Base-by-base conservation (phyloP, 164 flowering plant genomes). In the Magnolia kwangsiensis region DNA sequence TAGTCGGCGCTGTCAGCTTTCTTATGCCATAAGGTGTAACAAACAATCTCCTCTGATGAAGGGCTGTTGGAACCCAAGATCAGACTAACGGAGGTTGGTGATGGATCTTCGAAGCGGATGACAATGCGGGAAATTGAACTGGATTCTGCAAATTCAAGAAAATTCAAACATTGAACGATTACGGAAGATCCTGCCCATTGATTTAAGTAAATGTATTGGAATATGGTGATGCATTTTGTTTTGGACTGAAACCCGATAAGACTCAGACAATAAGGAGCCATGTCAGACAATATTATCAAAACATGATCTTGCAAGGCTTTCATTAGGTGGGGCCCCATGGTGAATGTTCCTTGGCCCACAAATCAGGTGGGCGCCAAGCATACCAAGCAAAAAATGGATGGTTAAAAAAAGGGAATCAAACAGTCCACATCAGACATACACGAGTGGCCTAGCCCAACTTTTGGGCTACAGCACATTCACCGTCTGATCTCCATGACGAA, bases 11-110 rank as follows among this genome's bases (percentile, higher is more conserved):
- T 87, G 49, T 78, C 63, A 71, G 88, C 86, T 84, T 84, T 88
- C 0, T 94, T 89, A 75, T 90, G 91, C 99, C 99, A 96, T 75
- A 96, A 21, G 19, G 24, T 87, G 78, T 87, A 93, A 72, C 83
- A 79, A 2, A 80, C 55, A 69, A 69, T 69, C 63, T 78, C 76
- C 70, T 77, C 88, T 8, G 82, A 20, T 65, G 83, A 73, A 21
- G 75, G 50, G 64, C 81, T 82, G 9, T 49, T 80, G 7, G 82
- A 79, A 78, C 81, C 76, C 77, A 93, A 80, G 71, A 86, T 75
- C 77, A 92, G 85, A 59, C 82, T 83, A 58, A 92, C 77, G 29
- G 97, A 92, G 61, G 97, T 87, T 6, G 91, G 55, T 37, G 76
- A 63, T 11, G 91, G 81, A 75, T 86, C 88, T 81, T 88, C 91